Evolutionary conservation across 2,329 filamentous ascomycete genomes (phyloP).

Genomic region (Fusarium virguliforme): DNA sequence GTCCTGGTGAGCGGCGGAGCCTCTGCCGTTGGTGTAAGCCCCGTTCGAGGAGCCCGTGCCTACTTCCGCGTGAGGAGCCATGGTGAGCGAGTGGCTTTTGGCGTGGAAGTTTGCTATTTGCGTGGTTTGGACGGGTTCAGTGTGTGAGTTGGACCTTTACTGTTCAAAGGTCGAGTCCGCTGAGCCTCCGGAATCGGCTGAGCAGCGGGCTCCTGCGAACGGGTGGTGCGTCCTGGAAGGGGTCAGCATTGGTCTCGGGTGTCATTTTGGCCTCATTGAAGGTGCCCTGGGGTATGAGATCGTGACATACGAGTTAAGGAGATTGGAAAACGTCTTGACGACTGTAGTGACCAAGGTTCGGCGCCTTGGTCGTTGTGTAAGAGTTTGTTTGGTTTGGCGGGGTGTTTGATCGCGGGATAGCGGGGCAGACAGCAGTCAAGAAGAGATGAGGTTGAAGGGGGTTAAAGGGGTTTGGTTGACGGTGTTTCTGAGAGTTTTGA

Average conservation of each 20-base stretch:
- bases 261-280: slow-evolving; percentile 1
- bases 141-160: slow-evolving; percentile 64
- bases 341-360: slow-evolving; percentile 70
- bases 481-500: slow-evolving; percentile 30
- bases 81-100: slow-evolving; percentile 64
- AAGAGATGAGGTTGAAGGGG: slow-evolving; percentile 24
- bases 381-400: slow-evolving; percentile 45
- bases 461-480: slow-evolving; percentile 23
- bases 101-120: slow-evolving; percentile 46
- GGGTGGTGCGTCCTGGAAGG: slow-evolving; percentile 86
- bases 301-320: slow-evolving; percentile 89
- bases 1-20: slow-evolving; percentile 66
- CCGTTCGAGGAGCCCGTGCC: slow-evolving; percentile 72
- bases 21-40: slow-evolving; percentile 62
- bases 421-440: slow-evolving; percentile 41
- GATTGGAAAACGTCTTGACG: slow-evolving; percentile 99
- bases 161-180: slow-evolving; percentile 75
- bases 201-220: slow-evolving; percentile 96
- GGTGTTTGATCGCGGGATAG: slow-evolving; percentile 48
- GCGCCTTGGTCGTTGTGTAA: slow-evolving; percentile 65
- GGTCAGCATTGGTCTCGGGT: slow-evolving; percentile 49
- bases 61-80: slow-evolving; percentile 92
- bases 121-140: slow-evolving; percentile 50
- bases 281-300: not conserved
- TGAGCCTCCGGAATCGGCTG: slow-evolving; percentile 88